Base-by-base conservation (phyloP, 2,329 filamentous ascomycete species). In the Lizonia empirigonia region DNA sequence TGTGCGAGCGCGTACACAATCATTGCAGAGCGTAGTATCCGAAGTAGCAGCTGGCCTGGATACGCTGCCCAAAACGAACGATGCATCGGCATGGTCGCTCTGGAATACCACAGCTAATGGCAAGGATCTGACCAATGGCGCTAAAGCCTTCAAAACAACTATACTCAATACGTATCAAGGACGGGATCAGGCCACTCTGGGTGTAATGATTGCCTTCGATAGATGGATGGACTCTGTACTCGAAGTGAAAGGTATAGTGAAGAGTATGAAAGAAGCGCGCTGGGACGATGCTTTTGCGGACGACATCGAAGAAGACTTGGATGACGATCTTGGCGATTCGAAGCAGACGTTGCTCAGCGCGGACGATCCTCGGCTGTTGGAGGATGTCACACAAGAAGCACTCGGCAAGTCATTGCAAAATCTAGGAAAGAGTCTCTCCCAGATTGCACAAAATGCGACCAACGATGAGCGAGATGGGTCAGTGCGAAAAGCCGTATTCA, bases 281-380 rank as follows among this genome's bases (percentile, higher is more conserved):
- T 92, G 89, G 88, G 87, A 92, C 56, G 87, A 90, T 47, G 87
- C 90, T 53, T 80, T 86, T 22, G 84, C 88, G 41, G 84, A 90
- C 32, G 88, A 92, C 47, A 85, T 89, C 33, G 83, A 91, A 41
- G 85, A 88, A 41, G 74, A 77, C 10, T 85, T 88, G 46, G 83
- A 90, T 34, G 87, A 91, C 53, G 88, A 92, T 55, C 80, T 88
- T 45, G 84, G 82, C 1, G 86, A 90, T 55, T 79, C 80, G 15
- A 81, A 86, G 26, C 86, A 90, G 60, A 80, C 81, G 29, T 71
- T 86, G 0, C 78, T 96, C 10, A 90, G 86, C 69, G 84, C 84
- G 44, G 85, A 93, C 26, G 90, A 94, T 60, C 87, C 89, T 0
- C 76, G 79, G 32, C 72, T 82, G 55, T 74, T 94, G 6, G 81